Evolutionary conservation across 805 yeast species (phyloP), one percentile per base, ranked within the genome.

Genomic region (Dipodascopsis tothii): DNA sequence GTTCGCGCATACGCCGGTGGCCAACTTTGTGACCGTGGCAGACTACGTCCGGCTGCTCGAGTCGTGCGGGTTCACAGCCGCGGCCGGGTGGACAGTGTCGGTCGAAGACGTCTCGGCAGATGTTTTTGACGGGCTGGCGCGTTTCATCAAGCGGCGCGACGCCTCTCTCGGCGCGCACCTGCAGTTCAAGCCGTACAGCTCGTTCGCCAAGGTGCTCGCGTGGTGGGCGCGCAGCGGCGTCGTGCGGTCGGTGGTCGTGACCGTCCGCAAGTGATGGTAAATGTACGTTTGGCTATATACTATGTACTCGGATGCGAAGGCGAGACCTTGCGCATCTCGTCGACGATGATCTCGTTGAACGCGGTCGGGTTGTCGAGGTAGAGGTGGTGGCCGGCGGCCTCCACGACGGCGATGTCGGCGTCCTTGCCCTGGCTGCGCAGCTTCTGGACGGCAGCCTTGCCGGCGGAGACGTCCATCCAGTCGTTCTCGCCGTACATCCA

Each of bases 401-500:
- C 65, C 7, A 82, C 65, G 5, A 54, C 46, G n/a, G 45, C 50
- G 5, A 67, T 48, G 9, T 56, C 53, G 1, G 68, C 63, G 4
- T 44, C 35, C 5, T 46, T 44, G 5, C 61, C 64, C 20, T 50
- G 39, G 22, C 35, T 33, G 21, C 45, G 45, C 45, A 54, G 33
- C n/a, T 35, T 27, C 18, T 39, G 34, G 18, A 59, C 62, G 6
- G 72, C 70, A 20, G 56, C 60, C 3, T 33, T 37, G 21, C 73
- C 73, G 6, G 70, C 73, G 5, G 52, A 48, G 22, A 62, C 56
- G 50, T 74, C 74, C 75, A 79, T 78, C 88, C 90, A 82, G 58
- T 78, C 84, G 17, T 67, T 62, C 50, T 78, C 80, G 1, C 98
- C 98, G 55, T 90, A 90, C 51, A 82, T 66, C 96, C 97, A 92